Base-by-base conservation (phyloP, 768 basidiomycete genomes). In the Hericium erinaceus region DNA sequence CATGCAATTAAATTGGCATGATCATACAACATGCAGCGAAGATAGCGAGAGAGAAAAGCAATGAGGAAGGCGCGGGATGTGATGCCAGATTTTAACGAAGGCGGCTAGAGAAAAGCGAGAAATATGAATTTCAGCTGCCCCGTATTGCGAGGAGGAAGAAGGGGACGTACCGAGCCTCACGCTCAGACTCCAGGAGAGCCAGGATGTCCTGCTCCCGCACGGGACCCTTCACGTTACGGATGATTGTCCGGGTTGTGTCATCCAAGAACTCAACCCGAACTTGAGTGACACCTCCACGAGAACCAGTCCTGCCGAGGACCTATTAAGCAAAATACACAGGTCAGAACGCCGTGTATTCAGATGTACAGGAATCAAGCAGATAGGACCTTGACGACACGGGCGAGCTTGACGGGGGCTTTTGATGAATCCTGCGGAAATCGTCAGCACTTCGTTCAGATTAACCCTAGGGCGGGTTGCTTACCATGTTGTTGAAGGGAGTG, bases 181-280 rank as follows among this genome's bases (percentile, higher is more conserved):
- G 92, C 77, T 99, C 97, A 72, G 89, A 89, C 80, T 99, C 97
- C 69, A 98, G 79, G 64, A 99, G 79, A 65, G 95, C 93, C 61
- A 99, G 81, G 69, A 98, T 97, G 72, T 99, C 97, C 73, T 94
- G 83, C 75, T 93, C 89, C 62, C 92, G 79, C 59, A 98, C 95
- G 60, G 97, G 95, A 0, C 97, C 97, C 76, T 98, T 98, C 65
- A 98, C 95, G 77, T 99, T 99, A 55, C 95, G 91, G 75, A 98
- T 95, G 74, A 99, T 97, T 64, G 91, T 88, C 67, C 95, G 89
- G 64, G 85, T 83, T 56, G 90, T 84, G 73, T 98, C 95, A 72
- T 98, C 95, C 89, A 98, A 87, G 79, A 99, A 97, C 72, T 98
- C 97, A 65, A 99, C 97, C 64, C 95, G 92, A 75, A 98, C 95